These are phyloP conservation scores for Colletotrichum tropicicola DNA, from an alignment of 2,329 filamentous ascomycete species.

Conservation along the genomic window DNA sequence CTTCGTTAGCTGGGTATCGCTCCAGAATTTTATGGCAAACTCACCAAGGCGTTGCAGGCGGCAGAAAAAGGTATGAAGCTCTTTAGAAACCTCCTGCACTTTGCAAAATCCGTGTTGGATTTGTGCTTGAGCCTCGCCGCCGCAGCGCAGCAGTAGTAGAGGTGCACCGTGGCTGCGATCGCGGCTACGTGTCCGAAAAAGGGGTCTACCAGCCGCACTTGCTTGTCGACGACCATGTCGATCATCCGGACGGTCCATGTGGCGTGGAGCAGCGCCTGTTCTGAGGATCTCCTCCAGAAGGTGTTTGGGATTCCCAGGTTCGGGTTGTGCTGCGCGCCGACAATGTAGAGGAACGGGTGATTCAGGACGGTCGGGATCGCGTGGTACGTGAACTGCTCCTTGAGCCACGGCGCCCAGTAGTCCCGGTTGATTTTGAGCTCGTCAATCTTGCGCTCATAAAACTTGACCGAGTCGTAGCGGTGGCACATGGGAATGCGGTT, in stretches of 20 bases:
- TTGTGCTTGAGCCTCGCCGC: constrained; percentile 58
- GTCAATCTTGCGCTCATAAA: constrained; percentile 57
- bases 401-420: constrained; percentile 62
- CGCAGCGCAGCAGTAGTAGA: constrained; percentile 62
- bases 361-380: constrained; percentile 60
- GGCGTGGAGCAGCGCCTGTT: constrained; percentile 58
- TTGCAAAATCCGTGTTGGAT: constrained; percentile 60
- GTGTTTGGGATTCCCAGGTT: constrained; percentile 62
- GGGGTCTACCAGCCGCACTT: constrained; percentile 56
- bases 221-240: constrained; percentile 61
- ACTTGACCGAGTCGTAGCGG: constrained; percentile 61
- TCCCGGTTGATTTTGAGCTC: constrained; percentile 53
- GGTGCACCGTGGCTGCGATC: constrained; percentile 61
- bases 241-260: constrained; percentile 65
- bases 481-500: constrained; percentile 58
- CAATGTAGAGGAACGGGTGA: constrained; percentile 62
- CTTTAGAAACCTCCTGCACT: constrained; percentile 58
- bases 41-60: constrained; percentile 54
- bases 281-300: constrained; percentile 61
- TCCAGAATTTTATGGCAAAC: constrained; percentile 30
- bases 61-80: constrained; percentile 56
- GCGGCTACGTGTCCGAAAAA: constrained; percentile 61
- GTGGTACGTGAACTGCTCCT: constrained; percentile 62
- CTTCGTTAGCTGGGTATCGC: no score
- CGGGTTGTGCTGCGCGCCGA: constrained; percentile 59